Evolutionary conservation across 306 rosid species (phyloP).

Genomic region (Lathyrus oleraceus): DNA sequence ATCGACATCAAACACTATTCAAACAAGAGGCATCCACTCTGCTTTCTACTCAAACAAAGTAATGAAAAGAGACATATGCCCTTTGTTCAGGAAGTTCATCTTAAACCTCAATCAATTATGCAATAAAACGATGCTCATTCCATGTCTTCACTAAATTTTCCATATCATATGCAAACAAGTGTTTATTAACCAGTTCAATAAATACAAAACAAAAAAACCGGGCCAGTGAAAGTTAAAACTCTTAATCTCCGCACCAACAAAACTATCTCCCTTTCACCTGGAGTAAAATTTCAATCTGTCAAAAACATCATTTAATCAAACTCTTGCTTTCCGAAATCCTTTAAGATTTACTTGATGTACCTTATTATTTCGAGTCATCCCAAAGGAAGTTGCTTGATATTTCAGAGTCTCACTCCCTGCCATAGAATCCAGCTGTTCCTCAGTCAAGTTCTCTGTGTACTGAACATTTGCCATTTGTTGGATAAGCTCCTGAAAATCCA

Average conservation of each 20-base stretch:
- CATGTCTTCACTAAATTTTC: not conserved
- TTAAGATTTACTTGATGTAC: constrained; percentile 37
- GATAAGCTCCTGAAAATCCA: constrained; percentile 77
- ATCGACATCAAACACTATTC: constrained; percentile 23
- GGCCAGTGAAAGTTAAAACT: constrained; percentile 13
- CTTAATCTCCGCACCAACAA: constrained; percentile 6
- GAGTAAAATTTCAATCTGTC: constrained; percentile 22
- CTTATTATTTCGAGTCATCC: constrained; percentile 92
- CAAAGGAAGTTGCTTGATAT: constrained; percentile 92
- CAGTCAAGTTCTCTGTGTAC: constrained; percentile 92
- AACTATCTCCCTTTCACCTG: not conserved
- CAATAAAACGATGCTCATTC: not conserved
- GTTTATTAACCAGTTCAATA: not conserved
- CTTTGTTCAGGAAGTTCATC: constrained; percentile 12
- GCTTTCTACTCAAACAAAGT: not conserved
- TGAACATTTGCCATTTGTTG: constrained; percentile 99
- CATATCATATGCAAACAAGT: constrained; percentile 11
- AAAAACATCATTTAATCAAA: constrained; percentile 2
- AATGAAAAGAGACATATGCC: not conserved
- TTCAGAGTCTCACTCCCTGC: constrained; percentile 98
- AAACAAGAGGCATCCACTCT: not conserved
- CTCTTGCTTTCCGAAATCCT: constrained; percentile 10
- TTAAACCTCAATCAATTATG: constrained; percentile 8
- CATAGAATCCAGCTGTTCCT: constrained; percentile 96
- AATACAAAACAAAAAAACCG: constrained; percentile 13